A percentile compares a stretch with the other conserved stretches of the same genome.
Evolutionary conservation across 805 yeast species (phyloP).

Genomic region (Yamadazyma insecticola): DNA sequence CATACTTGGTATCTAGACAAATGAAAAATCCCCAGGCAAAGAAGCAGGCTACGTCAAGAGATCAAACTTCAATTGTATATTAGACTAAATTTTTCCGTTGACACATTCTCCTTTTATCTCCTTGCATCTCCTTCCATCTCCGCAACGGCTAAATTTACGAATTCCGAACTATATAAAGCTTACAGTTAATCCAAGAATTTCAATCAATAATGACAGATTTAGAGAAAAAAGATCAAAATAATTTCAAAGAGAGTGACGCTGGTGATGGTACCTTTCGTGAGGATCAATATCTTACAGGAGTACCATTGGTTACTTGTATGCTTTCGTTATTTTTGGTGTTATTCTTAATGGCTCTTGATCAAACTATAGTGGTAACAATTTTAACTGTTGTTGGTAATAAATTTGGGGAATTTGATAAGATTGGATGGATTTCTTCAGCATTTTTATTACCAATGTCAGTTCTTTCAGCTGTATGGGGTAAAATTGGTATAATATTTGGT

Average conservation of each 20-base stretch:
- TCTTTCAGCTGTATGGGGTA: conserved; percentile 34
- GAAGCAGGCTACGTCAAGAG: too few species aligned
- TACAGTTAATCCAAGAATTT: too few species aligned
- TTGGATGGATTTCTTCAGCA: conserved; percentile 38
- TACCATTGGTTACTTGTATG: conserved; percentile 20
- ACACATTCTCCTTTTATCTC: too few species aligned
- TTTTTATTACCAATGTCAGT: conserved; percentile 31
- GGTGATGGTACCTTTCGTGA: conserved; percentile 39
- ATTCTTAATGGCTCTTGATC: conserved; percentile 35
- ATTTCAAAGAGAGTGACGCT: conserved; percentile 35
- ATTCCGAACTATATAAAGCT: too few species aligned
- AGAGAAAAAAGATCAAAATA: too few species aligned
- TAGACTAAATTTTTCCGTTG: too few species aligned
- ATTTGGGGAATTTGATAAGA: conserved; percentile 26
- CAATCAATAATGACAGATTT: too few species aligned
- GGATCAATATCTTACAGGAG: conserved; percentile 32
- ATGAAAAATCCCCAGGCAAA: too few species aligned
- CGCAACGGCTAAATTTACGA: too few species aligned
- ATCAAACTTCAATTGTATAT: too few species aligned
- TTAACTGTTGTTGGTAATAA: conserved; percentile 32
- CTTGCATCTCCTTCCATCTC: too few species aligned
- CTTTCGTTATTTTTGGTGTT: conserved; percentile 24
- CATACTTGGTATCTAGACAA: too few species aligned
- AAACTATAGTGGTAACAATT: conserved; percentile 33
- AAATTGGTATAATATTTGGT: conserved; percentile 32